phyloP scores from a whole-genome alignment of 768 basidiomycete genomes.

The Lactarius deliciosus region DNA sequence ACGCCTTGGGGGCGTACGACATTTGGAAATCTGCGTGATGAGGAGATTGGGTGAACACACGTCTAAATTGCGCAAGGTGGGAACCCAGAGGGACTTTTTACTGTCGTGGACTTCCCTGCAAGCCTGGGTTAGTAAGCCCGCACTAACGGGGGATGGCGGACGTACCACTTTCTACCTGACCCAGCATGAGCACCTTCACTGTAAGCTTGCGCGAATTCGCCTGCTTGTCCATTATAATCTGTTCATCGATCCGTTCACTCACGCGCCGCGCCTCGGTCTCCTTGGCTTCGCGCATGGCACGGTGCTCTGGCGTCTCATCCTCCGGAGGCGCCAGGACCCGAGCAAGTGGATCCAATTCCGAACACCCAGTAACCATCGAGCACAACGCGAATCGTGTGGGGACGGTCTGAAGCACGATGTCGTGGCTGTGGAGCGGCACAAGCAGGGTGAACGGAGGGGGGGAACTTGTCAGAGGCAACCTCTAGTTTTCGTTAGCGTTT shows the following conservation, averaged over 20 bases:
- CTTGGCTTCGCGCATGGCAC: conserved; percentile 27
- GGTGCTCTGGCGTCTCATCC: conserved; percentile 29
- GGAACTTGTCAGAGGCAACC: neutral
- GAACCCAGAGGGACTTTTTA: conserved; percentile 13
- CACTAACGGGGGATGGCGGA: neutral
- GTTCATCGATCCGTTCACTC: conserved; percentile 33
- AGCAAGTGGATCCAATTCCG: conserved; percentile 13
- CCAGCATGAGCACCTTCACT: conserved; percentile 33
- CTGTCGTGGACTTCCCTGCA: conserved; percentile 15
- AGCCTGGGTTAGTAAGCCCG: neutral
- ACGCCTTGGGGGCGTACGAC: conserved; percentile 33
- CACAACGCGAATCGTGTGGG: neutral
- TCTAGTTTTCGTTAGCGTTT: neutral
- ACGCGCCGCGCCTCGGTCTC: conserved; percentile 32
- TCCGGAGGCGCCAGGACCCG: neutral
- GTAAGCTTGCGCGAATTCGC: conserved; percentile 27
- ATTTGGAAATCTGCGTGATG: conserved; percentile 17
- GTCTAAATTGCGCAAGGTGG: neutral
- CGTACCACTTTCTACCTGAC: conserved; percentile 28
- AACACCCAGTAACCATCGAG: conserved; percentile 12
- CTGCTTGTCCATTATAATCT: conserved; percentile 28
- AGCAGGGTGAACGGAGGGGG: neutral
- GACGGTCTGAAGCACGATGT: neutral
- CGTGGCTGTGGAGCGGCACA: no score
- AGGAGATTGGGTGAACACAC: neutral